A percentile compares a stretch with the other conserved stretches of the same genome.
phyloP scores from a whole-genome alignment of 768 basidiomycete genomes.

The Leccinum imitatum region DNA sequence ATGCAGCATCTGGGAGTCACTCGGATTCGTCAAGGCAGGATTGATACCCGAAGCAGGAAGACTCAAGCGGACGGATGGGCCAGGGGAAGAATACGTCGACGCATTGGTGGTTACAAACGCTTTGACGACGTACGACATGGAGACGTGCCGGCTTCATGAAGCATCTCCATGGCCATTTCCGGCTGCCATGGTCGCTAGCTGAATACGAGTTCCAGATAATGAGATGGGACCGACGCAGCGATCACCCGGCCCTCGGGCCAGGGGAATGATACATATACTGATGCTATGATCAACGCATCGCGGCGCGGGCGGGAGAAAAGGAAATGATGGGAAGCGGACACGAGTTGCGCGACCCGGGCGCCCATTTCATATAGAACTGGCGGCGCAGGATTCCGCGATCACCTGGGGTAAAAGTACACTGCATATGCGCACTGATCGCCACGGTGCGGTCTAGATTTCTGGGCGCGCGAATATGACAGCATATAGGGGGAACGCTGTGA shows the following conservation, averaged over 20 bases:
- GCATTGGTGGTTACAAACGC: constrained; percentile 83
- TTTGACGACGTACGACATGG: constrained; percentile 44
- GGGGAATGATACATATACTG: neutral
- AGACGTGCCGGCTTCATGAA: neutral
- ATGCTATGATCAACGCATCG: neutral
- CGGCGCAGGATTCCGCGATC: neutral
- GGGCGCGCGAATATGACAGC: neutral
- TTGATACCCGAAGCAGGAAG: constrained; percentile 75
- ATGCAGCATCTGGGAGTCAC: constrained; percentile 75
- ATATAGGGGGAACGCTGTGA: neutral
- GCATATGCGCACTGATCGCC: neutral
- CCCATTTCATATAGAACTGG: neutral
- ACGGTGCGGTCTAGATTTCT: neutral
- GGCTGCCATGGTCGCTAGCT: neutral
- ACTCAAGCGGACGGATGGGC: constrained; percentile 61
- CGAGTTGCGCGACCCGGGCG: neutral
- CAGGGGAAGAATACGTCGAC: constrained; percentile 85
- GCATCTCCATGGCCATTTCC: neutral
- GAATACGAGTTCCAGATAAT: neutral
- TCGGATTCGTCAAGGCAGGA: constrained; percentile 80
- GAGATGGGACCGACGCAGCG: constrained; percentile 27
- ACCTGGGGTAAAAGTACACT: neutral
- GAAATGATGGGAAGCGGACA: neutral
- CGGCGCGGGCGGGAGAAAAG: neutral
- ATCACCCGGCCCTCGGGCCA: neutral